Base-by-base conservation (phyloP, 1,139 yeast genomes). In the Geotrichum macrosporum region DNA sequence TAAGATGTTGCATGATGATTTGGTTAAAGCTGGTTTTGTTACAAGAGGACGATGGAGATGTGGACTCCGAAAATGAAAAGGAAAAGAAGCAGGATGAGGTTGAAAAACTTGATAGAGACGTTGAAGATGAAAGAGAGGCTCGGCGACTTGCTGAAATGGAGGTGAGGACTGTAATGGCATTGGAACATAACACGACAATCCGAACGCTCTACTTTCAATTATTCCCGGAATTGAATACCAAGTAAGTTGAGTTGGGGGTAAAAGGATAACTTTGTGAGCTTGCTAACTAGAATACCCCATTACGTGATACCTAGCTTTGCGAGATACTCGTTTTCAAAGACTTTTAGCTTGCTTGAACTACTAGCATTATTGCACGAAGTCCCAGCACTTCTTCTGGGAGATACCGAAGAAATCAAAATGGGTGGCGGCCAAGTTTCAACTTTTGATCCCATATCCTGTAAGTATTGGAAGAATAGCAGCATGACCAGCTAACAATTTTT, bases 171-270 rank as follows among this genome's bases (percentile, higher is more conserved):
- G 40, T 48, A 2, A 45, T 45, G 30, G 43, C 49, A 4, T 30
- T 48, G 29, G 51, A 48, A 27, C 51, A 48, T 35, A 48, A 48
- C 27, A 48, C 51, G n/a, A 48, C 51, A 2, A 45, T 45, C 21
- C 39, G 51, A 31, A 42, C 40, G 26, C 41, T 48, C 13, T 48
- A 48, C 33, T 48, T 45, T 20, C 51, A 48, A 30, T 22, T 48
- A 12, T 48, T 44, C 21, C 51, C 51, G 2, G 47, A 48, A 5
- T 24, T 48, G 5, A 48, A 45, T 38, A 41, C 46, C 34, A 45
- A 41, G 48, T 45, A 22, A 39, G 40, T 13, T 13, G 12, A 22
- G n/a, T n/a, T 37, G 32, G 16, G 18, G 29, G 29, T 21, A 6
- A 6, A 5, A 13, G n/a, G n/a, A 16, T 18, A 13, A n/a, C n/a